Percentiles rank a stretch among this genome's conserved stretches.
phyloP scores from a whole-genome alignment of 2,329 filamentous ascomycete genomes.

The Fusarium sp. region DNA sequence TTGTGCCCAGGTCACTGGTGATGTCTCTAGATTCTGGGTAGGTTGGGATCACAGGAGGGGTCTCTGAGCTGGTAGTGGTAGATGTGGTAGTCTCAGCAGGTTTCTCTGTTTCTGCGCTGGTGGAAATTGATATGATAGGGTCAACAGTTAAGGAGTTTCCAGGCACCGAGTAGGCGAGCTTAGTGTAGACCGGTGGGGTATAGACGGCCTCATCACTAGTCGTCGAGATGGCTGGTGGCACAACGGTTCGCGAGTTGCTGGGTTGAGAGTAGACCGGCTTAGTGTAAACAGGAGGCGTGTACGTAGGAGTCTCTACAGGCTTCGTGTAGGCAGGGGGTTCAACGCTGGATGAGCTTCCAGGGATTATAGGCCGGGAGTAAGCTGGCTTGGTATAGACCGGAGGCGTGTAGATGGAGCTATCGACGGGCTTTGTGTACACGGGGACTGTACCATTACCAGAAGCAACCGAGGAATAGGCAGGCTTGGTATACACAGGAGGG shows the following conservation, averaged over 20 bases:
- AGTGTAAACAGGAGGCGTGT: conserved; percentile 21
- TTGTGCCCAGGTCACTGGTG: not conserved
- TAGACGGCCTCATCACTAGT: not conserved
- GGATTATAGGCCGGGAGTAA: not conserved
- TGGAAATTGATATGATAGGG: conserved; percentile 9
- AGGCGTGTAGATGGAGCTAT: conserved; percentile 6
- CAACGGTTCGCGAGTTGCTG: not conserved
- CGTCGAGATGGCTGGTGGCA: not conserved
- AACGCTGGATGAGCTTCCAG: conserved; percentile 15
- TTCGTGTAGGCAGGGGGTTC: conserved; percentile 10
- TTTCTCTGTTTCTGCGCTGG: not conserved
- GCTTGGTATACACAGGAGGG: conserved; percentile 15
- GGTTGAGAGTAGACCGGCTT: not conserved
- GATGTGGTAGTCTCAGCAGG: too few species aligned
- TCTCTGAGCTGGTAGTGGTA: not conserved
- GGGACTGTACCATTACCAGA: conserved; percentile 14
- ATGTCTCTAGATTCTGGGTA: not conserved
- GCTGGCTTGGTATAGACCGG: conserved; percentile 19
- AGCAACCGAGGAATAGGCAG: not conserved
- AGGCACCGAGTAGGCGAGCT: conserved; percentile 6
- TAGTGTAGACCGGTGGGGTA: conserved; percentile 21
- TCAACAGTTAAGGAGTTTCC: conserved; percentile 12
- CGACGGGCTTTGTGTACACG: conserved; percentile 14
- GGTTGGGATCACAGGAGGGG: not conserved
- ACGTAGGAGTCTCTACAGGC: conserved; percentile 12